A percentile compares a stretch with the other conserved stretches of the same genome.
Conservation (phyloP, 2,329 filamentous ascomycete genomes). For the Xylaria sp. region DNA sequence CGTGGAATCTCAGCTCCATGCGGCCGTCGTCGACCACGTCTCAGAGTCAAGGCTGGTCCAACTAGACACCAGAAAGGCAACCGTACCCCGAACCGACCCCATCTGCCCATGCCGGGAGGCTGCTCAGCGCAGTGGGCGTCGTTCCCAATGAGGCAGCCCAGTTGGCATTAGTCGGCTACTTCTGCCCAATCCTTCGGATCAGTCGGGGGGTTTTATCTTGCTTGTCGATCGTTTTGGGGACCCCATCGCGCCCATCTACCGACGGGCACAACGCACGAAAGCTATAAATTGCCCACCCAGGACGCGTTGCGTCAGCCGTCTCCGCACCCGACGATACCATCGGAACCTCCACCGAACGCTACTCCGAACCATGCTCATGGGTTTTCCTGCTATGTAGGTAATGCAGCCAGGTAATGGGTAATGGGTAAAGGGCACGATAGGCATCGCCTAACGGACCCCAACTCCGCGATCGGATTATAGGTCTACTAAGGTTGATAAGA, state of each 20-base stretch:
- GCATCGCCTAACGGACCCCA: not conserved
- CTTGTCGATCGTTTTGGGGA: constrained; percentile 28
- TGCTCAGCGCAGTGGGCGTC: constrained; percentile 3
- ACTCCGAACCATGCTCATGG: constrained; percentile 1
- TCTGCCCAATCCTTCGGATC: constrained; percentile 27
- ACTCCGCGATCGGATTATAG: constrained; percentile 26
- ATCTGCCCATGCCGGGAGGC: constrained; percentile 5
- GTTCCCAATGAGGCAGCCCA: constrained; percentile 34
- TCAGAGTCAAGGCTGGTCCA: not conserved
- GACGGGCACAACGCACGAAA: not conserved
- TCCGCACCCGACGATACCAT: constrained; percentile 20
- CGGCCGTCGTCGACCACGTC: not conserved
- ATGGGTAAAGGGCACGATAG: too few species aligned
- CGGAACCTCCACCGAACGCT: constrained; percentile 19
- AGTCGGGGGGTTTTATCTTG: constrained; percentile 24
- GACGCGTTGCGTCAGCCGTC: constrained; percentile 31
- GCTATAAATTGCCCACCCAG: not conserved
- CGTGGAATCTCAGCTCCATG: not conserved
- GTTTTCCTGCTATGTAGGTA: not conserved
- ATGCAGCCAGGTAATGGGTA: constrained; percentile 4
- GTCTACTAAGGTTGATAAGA: constrained; percentile 12
- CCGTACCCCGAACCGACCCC: constrained; percentile 13
- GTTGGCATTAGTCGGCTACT: constrained; percentile 9
- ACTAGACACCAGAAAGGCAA: constrained; percentile 27
- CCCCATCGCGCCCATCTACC: constrained; percentile 6